Percentiles rank a stretch among this genome's conserved stretches.
Conservation (phyloP, 2,329 filamentous ascomycete species). For the Neonectria hederae region DNA sequence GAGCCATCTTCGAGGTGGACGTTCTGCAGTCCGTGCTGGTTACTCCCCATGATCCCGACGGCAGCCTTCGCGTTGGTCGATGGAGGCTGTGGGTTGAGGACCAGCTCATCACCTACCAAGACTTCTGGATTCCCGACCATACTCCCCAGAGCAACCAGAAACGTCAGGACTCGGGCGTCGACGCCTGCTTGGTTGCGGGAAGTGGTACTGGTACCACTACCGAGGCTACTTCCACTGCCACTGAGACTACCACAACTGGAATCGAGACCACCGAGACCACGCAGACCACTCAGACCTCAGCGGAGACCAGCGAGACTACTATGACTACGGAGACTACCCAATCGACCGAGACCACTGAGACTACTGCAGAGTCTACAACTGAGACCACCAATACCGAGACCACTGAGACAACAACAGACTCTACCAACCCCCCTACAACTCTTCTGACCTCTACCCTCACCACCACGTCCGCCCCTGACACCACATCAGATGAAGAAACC, state of each 20-base stretch:
- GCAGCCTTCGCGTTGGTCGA: slow-evolving; percentile 15
- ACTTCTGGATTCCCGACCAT: slow-evolving; percentile 17
- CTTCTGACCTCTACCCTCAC: slow-evolving; percentile 13
- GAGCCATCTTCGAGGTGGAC: slow-evolving; percentile 29
- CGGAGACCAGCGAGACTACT: neutral
- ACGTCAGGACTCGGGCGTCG: slow-evolving; percentile 13
- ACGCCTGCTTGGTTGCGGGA: slow-evolving; percentile 19
- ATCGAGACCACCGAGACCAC: slow-evolving; percentile 4
- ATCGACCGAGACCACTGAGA: neutral
- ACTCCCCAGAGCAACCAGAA: slow-evolving; percentile 7
- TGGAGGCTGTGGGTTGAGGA: slow-evolving; percentile 38
- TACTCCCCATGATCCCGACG: neutral
- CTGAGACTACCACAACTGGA: neutral
- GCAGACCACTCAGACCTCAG: neutral
- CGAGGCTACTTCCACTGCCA: neutral
- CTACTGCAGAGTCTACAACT: neutral
- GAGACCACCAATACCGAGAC: neutral
- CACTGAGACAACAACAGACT: neutral
- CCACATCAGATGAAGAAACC: slow-evolving; percentile 1
- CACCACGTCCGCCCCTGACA: slow-evolving; percentile 8
- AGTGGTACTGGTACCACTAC: neutral
- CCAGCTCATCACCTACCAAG: slow-evolving; percentile 22
- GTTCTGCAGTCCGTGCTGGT: slow-evolving; percentile 14
- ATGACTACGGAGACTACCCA: neutral
- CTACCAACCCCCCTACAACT: slow-evolving; percentile 17